Percentiles rank a stretch among this genome's conserved stretches.
phyloP scores from a whole-genome alignment of 148 eudicot species.

The Selenicereus undatus region DNA sequence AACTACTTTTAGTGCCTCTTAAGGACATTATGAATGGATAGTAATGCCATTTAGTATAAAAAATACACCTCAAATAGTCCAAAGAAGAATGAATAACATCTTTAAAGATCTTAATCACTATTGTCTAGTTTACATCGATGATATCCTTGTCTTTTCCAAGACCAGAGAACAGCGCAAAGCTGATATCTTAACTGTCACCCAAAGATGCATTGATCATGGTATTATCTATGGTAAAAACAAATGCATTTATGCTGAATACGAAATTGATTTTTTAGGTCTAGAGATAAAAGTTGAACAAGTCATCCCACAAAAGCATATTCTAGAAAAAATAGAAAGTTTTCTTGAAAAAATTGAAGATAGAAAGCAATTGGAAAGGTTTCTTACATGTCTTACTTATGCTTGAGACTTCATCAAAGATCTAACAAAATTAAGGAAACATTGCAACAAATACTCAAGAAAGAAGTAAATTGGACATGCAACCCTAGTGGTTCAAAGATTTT shows the following conservation, averaged over 20 bases:
- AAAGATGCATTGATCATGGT: not conserved
- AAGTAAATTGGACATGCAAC: not conserved
- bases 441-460: not conserved
- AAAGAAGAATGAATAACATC: too few species aligned
- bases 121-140: slow-evolving; percentile 2
- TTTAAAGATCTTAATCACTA: not conserved
- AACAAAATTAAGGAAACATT: not conserved
- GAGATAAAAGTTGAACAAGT: too few species aligned
- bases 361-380: not conserved
- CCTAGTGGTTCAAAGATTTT: too few species aligned
- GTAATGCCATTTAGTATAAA: too few species aligned
- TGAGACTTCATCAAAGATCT: not conserved
- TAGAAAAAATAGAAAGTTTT: too few species aligned
- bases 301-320: too few species aligned
- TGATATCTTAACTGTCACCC: too few species aligned
- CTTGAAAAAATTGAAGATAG: not conserved
- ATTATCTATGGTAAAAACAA: not conserved
- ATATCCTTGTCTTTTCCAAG: slow-evolving; percentile 6
- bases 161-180: not conserved
- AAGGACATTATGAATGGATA: too few species aligned
- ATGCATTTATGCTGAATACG: not conserved
- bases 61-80: too few species aligned
- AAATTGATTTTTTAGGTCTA: too few species aligned
- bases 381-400: not conserved
- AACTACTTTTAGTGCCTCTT: too few species aligned